These are phyloP conservation scores for Aspergillus puulaauensis DNA, from an alignment of 2,329 filamentous ascomycete genomes.

Conservation along the genomic window DNA sequence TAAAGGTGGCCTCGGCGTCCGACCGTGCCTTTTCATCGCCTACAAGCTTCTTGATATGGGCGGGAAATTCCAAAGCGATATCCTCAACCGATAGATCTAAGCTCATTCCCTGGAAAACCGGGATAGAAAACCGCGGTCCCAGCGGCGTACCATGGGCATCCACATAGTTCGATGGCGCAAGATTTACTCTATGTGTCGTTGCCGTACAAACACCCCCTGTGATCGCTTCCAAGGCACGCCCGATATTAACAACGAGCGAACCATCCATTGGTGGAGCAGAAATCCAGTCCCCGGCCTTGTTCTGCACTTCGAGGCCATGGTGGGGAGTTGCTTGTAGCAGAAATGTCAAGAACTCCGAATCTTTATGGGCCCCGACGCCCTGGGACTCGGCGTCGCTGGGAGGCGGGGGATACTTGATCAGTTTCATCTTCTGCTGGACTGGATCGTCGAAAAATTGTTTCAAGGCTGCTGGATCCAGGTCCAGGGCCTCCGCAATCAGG, in stretches of 20 bases:
- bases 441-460: slow-evolving; percentile 34
- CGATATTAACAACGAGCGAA: slow-evolving; percentile 52
- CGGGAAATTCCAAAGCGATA: slow-evolving; percentile 29
- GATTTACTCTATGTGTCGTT: slow-evolving; percentile 36
- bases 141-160: slow-evolving; percentile 21
- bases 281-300: slow-evolving; percentile 48
- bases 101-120: slow-evolving; percentile 37
- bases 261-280: slow-evolving; percentile 44
- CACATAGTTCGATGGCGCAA: slow-evolving; percentile 29
- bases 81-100: slow-evolving; percentile 32
- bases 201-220: slow-evolving; percentile 37
- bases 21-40: slow-evolving; percentile 33
- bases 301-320: slow-evolving; percentile 50
- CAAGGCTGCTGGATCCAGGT: slow-evolving; percentile 29
- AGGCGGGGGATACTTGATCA: slow-evolving; percentile 47
- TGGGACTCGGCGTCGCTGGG: slow-evolving; percentile 30
- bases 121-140: slow-evolving; percentile 36
- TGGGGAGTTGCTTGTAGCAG: slow-evolving; percentile 46
- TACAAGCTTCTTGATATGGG: slow-evolving; percentile 30
- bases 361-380: slow-evolving; percentile 49
- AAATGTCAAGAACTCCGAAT: slow-evolving; percentile 52
- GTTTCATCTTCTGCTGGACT: slow-evolving; percentile 36
- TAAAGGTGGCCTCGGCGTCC: slow-evolving; percentile 39
- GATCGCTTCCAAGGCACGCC: slow-evolving; percentile 36
- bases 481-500: slow-evolving; percentile 35